Base-by-base conservation (phyloP, 768 basidiomycete genomes). In the Pleurotus citrinopileatus region DNA sequence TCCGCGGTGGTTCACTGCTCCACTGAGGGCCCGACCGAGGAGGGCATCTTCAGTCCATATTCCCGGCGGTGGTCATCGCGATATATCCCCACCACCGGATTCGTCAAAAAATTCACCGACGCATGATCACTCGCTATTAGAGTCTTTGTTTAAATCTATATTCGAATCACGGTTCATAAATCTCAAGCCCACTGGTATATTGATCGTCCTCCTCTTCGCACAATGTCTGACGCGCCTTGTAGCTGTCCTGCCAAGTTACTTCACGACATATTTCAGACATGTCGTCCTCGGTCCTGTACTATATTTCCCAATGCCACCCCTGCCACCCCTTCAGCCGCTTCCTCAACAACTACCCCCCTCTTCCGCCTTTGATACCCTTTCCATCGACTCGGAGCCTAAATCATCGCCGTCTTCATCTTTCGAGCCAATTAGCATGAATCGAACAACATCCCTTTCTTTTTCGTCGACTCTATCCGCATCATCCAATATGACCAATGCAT, bases 1-100 rank as follows among this genome's bases (percentile, higher is more conserved):
- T 32, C 88, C 89, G 19, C 79, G 78, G 32, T 91, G 88, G 87
- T 91, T 89, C 61, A 90, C 89, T 1, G 73, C 77, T 34, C 85
- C 87, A 7, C 75, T 90, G 50, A 81, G 86, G 25, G 73, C 73
- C 25, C 80, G 74, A 60, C 71, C 78, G 19, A 65, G 73, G 57
- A 73, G 77, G 46, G 64, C 75, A 53, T 67, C 79, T 37, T 78
- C 83, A 36, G 70, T 79, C 38, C 75, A 81, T 59, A 71, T 76
- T 60, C 76, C 83, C 27, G 76, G 81, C 47, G 77, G 75, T 28
- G 66, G 73, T 32, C 71, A 71, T 51, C 71, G 68, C 36, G 66
- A 59, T 29, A 50, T 60, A 12, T 65, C 71, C 54, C 65, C 70
- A 42, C 67, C 75, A 22, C 67, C 67, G 55, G 65, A 69, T 22